Evolutionary conservation across 345 rosid genomes (phyloP), one percentile per base, ranked within the genome.

Genomic region (Nephelium lappaceum): DNA sequence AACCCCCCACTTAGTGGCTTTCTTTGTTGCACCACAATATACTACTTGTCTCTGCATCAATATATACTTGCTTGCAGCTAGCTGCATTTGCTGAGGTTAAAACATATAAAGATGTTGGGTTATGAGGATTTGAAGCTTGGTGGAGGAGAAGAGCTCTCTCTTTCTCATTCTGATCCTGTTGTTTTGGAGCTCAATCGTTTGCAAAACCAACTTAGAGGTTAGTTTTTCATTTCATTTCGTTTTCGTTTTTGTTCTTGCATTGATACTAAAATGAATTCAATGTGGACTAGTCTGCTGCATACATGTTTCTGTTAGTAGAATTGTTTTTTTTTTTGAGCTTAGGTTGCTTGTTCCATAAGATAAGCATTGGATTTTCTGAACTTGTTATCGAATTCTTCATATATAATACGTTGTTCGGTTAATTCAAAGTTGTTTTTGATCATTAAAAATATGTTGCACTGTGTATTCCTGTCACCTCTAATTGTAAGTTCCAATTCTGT

Each of bases 191-290:
- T 87, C 79, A 84, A 90, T 83, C 87, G 89, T 36, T 78, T 91
- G 68, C 92, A 92, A 19, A 94, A 89, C 87, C 89, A 88, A 72
- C 87, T 91, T 63, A 88, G 76, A 91, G 99, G 98, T 93, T 45
- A 11, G 6, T 42, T 0, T 15, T n/a, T n/a, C n/a, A n/a, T n/a
- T n/a, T 5, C 15, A 24, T 23, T 45, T 23, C 62, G 45, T 31
- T 11, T 31, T 31, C 1, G 11, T 31, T 27, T 68, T 36, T 58
- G 31, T 19, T 41, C 7, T 49, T n/a, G 11, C 16, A 68, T 41
- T 42, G 25, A 41, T 38, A n/a, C 8, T 15, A 55, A 6, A 19
- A 21, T 55, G 5, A 15, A 8, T 55, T 55, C 21, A 45, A 45
- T 45, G 9, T 45, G 11, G 49, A 45, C 49, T 45, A 8, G 49